Conservation (phyloP, 306 rosid genomes). For the Lathyrus tuberosus region DNA sequence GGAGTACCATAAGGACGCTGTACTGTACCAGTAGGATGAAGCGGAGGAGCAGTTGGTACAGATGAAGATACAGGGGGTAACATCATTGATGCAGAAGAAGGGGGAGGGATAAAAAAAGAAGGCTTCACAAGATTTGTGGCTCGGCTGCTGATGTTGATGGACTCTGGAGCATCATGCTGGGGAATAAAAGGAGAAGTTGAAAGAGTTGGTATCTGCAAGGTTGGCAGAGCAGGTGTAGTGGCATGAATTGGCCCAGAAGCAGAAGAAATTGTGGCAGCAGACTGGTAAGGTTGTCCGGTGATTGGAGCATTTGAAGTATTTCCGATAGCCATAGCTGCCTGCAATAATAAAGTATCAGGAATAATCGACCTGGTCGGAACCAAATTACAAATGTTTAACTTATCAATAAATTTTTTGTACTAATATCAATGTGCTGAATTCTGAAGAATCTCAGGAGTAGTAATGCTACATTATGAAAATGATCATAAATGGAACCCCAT, state of each 20-base stretch:
- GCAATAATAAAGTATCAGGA: slow-evolving; percentile 38
- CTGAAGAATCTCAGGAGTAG: no score
- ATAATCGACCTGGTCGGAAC: slow-evolving; percentile 28
- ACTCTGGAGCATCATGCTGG: slow-evolving; percentile 47
- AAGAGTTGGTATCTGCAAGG: slow-evolving; percentile 52
- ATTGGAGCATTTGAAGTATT: slow-evolving; percentile 54
- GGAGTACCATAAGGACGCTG: slow-evolving; percentile 64
- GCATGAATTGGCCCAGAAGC: slow-evolving; percentile 44
- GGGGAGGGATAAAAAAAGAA: slow-evolving; percentile 51
- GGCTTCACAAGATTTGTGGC: slow-evolving; percentile 59
- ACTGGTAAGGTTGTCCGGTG: slow-evolving; percentile 52
- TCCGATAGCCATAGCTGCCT: slow-evolving; percentile 59
- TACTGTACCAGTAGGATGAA: slow-evolving; percentile 44
- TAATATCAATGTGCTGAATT: not conserved
- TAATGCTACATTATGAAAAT: not conserved
- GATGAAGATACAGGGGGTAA: slow-evolving; percentile 46
- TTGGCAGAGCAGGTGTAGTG: slow-evolving; percentile 45
- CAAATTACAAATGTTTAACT: slow-evolving; percentile 27
- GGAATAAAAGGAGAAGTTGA: slow-evolving; percentile 46
- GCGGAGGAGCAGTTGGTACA: slow-evolving; percentile 53
- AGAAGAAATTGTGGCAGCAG: slow-evolving; percentile 47
- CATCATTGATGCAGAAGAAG: slow-evolving; percentile 50
- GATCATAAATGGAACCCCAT: slow-evolving; percentile 1
- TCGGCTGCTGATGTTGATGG: slow-evolving; percentile 44
- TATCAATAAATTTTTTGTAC: not conserved